phyloP scores from a whole-genome alignment of 2,329 filamentous ascomycete species.

The Fusarium dimerum region DNA sequence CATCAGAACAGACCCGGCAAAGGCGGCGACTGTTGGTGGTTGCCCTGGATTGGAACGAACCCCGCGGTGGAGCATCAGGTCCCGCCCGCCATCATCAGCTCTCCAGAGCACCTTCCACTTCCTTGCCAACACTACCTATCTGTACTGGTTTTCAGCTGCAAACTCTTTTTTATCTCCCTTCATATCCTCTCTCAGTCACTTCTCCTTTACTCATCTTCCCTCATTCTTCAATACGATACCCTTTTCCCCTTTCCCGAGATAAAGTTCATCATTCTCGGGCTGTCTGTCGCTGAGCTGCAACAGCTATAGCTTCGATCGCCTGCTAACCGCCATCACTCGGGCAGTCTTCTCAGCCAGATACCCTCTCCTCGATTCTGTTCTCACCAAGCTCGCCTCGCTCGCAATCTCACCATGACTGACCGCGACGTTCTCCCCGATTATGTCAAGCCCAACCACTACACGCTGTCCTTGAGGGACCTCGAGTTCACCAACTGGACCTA shows the following conservation, averaged over 20 bases:
- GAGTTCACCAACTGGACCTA: conserved; percentile 76
- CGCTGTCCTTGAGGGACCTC: conserved; percentile 77
- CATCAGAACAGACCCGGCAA: not conserved
- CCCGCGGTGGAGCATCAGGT: conserved; percentile 17
- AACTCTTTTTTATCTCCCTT: not conserved
- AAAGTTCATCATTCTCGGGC: conserved; percentile 3
- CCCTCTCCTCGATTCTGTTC: conserved; percentile 35
- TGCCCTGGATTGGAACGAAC: not conserved
- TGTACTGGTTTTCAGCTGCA: not conserved
- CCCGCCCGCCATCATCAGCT: conserved; percentile 18
- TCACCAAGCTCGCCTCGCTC: conserved; percentile 37
- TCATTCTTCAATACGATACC: not conserved
- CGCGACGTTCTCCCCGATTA: conserved; percentile 62
- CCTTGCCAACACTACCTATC: not conserved
- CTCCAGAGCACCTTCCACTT: conserved; percentile 10
- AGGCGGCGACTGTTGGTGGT: not conserved
- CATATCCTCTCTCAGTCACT: conserved; percentile 5
- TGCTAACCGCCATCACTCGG: conserved; percentile 13
- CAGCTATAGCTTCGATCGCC: conserved; percentile 20
- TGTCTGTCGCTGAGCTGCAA: conserved; percentile 17
- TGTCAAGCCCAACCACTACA: conserved; percentile 84
- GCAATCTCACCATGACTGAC: conserved; percentile 51
- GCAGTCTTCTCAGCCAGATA: conserved; percentile 29
- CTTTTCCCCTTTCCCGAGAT: conserved; percentile 5
- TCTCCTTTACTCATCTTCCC: not conserved